Evolutionary conservation across 176 grass and related monocot genomes (phyloP).

Genomic region (Ampelocalamus luodianensis): DNA sequence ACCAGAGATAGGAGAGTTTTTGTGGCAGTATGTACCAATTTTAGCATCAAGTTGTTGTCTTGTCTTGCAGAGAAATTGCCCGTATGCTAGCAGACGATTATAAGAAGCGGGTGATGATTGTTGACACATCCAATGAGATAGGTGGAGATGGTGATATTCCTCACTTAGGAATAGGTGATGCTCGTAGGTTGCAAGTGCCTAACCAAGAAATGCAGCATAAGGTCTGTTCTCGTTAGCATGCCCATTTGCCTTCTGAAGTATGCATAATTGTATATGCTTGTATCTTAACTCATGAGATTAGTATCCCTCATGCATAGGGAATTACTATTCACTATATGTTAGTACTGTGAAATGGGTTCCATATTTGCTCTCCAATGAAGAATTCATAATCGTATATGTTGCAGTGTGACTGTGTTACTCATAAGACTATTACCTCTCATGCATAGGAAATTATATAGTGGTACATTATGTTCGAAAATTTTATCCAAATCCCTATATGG

Average conservation of each 20-base stretch:
- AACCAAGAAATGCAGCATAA: slow-evolving; percentile 86
- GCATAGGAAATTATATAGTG: background rate
- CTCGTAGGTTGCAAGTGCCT: slow-evolving; percentile 90
- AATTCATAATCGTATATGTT: background rate
- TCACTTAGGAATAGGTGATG: slow-evolving; percentile 77
- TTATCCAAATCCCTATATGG: background rate
- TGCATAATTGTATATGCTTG: background rate
- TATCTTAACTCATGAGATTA: background rate
- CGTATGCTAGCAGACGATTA: slow-evolving; percentile 86
- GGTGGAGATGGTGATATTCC: slow-evolving; percentile 95
- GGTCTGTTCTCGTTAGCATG: slow-evolving; percentile 46
- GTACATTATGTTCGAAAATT: background rate
- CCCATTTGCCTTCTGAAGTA: background rate
- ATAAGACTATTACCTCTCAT: background rate
- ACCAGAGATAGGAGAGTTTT: background rate
- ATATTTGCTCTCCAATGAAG: background rate
- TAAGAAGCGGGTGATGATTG: slow-evolving; percentile 84
- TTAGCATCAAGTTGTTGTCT: background rate
- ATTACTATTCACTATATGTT: background rate
- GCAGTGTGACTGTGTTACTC: background rate
- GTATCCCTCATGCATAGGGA: background rate
- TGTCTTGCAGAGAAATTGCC: slow-evolving; percentile 80
- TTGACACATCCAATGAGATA: slow-evolving; percentile 98
- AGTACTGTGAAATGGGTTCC: background rate
- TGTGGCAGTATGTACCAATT: background rate